Percentiles rank a stretch among this genome's conserved stretches.
phyloP scores from a whole-genome alignment of 257 asterid species.

The Rauvolfia tetraphylla region DNA sequence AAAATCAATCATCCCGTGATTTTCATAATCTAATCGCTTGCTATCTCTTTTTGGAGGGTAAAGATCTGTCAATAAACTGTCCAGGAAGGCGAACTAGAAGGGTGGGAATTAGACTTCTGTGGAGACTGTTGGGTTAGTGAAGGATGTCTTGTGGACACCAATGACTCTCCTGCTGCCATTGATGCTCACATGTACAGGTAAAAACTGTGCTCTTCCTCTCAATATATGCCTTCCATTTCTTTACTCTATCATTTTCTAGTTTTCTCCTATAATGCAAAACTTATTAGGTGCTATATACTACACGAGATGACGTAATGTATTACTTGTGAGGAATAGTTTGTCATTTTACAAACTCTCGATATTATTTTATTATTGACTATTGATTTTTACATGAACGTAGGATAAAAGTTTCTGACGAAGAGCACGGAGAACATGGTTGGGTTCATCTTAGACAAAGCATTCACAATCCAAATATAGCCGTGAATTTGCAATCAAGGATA shows the following conservation, averaged over 20 bases:
- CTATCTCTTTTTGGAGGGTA: not conserved
- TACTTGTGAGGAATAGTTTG: too few species aligned
- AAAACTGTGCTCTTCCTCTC: not conserved
- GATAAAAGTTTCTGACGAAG: conserved; percentile 58
- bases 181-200: conserved; percentile 96
- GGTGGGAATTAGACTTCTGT: conserved; percentile 84
- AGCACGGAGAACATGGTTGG: conserved; percentile 70
- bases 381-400: conserved; percentile 30
- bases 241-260: too few species aligned
- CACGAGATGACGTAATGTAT: too few species aligned
- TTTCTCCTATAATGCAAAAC: too few species aligned
- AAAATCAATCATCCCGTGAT: not conserved
- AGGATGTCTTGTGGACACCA: conserved; percentile 89
- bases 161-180: conserved; percentile 65
- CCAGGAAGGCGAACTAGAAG: conserved; percentile 62
- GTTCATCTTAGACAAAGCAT: conserved; percentile 80
- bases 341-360: too few species aligned
- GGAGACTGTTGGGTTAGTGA: conserved; percentile 98
- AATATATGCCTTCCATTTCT: too few species aligned
- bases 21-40: not conserved
- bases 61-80: not conserved
- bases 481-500: conserved; percentile 66
- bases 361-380: too few species aligned
- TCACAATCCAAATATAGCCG: conserved; percentile 91
- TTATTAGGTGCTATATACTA: too few species aligned